Conservation (phyloP, 169 alveolate genomes). For the Plasmodium vivax region DNA sequence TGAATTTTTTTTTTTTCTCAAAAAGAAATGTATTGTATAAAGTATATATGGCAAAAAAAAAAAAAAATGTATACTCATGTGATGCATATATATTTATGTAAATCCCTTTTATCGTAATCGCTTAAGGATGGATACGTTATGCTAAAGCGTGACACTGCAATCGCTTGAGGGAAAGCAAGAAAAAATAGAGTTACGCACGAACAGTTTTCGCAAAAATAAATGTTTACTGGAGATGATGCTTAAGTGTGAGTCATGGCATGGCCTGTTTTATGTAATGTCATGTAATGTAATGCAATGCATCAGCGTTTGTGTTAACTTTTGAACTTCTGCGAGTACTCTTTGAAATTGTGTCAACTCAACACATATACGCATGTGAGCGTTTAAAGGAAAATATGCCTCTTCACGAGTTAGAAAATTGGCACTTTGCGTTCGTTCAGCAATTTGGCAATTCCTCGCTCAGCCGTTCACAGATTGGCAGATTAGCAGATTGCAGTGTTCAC, state of each 20-base stretch:
- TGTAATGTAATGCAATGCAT: neutral
- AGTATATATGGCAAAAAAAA: neutral
- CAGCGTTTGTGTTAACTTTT: neutral
- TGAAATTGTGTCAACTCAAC: neutral
- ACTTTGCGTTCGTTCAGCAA: neutral
- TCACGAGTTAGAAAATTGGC: neutral
- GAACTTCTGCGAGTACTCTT: neutral
- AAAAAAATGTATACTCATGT: no score
- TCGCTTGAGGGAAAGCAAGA: neutral
- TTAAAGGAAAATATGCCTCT: neutral
- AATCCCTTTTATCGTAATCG: neutral
- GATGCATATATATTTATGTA: neutral
- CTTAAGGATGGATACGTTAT: neutral
- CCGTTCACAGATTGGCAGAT: neutral
- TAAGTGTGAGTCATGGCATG: neutral
- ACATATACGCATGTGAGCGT: neutral
- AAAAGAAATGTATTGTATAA: neutral
- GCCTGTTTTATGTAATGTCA: neutral
- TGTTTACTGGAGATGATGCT: neutral
- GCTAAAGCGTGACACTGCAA: neutral
- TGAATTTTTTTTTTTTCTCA: neutral
- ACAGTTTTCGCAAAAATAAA: neutral
- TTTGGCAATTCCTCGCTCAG: neutral
- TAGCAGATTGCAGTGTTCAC: neutral
- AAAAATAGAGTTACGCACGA: neutral